Base-by-base conservation (phyloP, 2,329 filamentous ascomycete species). In the Hirsutella rhossiliensis region DNA sequence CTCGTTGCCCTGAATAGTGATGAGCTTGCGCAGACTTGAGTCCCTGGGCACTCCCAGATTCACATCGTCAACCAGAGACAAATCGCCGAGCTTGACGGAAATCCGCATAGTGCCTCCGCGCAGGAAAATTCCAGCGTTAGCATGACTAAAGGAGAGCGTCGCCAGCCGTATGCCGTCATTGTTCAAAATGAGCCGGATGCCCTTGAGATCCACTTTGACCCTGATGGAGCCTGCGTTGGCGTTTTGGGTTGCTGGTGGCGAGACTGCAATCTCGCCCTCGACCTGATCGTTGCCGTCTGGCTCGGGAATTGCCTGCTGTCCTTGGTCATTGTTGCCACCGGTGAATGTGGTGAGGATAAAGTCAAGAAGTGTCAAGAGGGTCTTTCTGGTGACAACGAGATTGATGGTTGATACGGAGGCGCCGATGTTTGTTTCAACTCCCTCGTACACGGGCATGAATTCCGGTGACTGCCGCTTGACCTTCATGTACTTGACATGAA, bases 141-240 rank as follows among this genome's bases (percentile, higher is more conserved):
- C 92, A 47, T 92, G 90, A 52, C 87, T 94, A 56, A 99, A 79
- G 43, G 88, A 92, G 17, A 98, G 66, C 0, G 92, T 98, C 27
- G 92, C 92, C 27, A 99, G 73, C 23, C 92, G 80, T 46, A 97
- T 94, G 0, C 92, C 92, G 60, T 99, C 94, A 51, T 98, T 97
- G 60, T 99, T 99, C 44, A 99, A 71, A 49, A 98, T 90, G 27
- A 98, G 73, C 3, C 87, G 80, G 50, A 99, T 95, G 67, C 85
- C 89, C 66, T 94, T 94, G 49, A 99, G 68, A 48, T 96, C 84
- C 37, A 94, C 82, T 62, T 94, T 94, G 62, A 99, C 90, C 20
- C 88, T 80, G 51, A 98, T 92, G 50, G 92, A 94, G 45, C 85
- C 84, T 5, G 57, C 68, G 13, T 62, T 61, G 32, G 62, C 57